Evolutionary conservation across 1,139 yeast species (phyloP).

Genomic region (Magnusiomyces tetraspermus): DNA sequence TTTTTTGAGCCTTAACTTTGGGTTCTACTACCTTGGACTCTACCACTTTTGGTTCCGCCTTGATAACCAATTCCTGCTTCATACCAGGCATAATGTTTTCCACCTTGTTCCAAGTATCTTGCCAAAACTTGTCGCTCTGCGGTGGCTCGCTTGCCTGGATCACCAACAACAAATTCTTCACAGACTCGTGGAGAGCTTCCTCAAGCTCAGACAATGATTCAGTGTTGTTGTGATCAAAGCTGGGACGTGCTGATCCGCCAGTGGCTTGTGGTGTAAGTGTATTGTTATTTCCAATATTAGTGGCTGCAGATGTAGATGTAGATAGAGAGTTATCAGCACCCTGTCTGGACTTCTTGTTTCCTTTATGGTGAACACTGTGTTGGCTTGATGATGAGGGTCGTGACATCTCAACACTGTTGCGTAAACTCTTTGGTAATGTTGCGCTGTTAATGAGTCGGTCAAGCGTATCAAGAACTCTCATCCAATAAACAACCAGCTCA

Average conservation of each 20-base stretch:
- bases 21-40: too few species aligned
- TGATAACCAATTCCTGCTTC: conserved; percentile 23
- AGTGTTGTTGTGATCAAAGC: not conserved
- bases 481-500: conserved; percentile 34
- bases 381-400: not conserved
- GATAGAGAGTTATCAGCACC: not conserved
- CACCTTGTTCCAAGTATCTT: conserved; percentile 39
- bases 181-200: conserved; percentile 54
- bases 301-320: not conserved
- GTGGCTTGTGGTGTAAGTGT: not conserved
- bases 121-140: conserved; percentile 31
- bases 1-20: too few species aligned
- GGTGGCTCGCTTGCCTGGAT: conserved; percentile 32
- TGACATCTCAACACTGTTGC: not conserved
- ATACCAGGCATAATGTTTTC: conserved; percentile 41
- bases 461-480: conserved; percentile 40
- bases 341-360: not conserved
- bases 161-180: conserved; percentile 50
- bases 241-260: too few species aligned
- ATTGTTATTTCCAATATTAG: not conserved
- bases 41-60: too few species aligned
- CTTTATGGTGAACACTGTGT: not conserved
- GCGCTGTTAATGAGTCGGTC: conserved; percentile 38
- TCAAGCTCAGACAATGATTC: conserved; percentile 25
- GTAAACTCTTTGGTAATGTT: not conserved